Conservation (phyloP, 306 rosid species). For the Heteromeles arbutifolia region DNA sequence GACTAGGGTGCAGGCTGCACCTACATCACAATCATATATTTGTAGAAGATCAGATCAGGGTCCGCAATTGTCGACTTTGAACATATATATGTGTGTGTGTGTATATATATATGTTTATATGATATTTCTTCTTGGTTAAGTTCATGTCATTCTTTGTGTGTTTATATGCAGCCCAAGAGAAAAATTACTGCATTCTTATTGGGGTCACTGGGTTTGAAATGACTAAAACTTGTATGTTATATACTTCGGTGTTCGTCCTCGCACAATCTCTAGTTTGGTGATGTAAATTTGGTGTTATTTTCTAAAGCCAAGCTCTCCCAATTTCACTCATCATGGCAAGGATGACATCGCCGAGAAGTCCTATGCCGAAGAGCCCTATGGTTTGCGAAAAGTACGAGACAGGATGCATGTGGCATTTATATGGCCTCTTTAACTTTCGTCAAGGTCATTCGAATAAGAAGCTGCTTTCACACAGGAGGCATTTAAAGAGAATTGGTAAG, state of each 20-base stretch:
- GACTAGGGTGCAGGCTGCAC: not conserved
- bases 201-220: not conserved
- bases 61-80: not conserved
- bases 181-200: not conserved
- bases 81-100: not conserved
- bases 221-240: not conserved
- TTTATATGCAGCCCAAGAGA: not conserved
- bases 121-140: not conserved
- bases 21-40: not conserved
- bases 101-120: not conserved
- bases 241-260: not conserved
- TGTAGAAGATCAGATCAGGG: not conserved
- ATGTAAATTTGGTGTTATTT: not conserved
- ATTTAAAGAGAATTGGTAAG: conserved; percentile 35
- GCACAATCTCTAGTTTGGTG: not conserved
- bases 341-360: conserved; percentile 40
- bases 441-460: conserved; percentile 35
- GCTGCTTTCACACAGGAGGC: conserved; percentile 32
- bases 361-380: conserved; percentile 18
- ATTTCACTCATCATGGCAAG: conserved; percentile 39
- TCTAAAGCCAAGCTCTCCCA: conserved; percentile 2
- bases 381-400: conserved; percentile 40
- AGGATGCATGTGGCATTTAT: conserved; percentile 49
- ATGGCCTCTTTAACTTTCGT: conserved; percentile 44
- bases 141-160: not conserved